These are phyloP conservation scores for Nigrospora sphaerica DNA, from an alignment of 2,329 filamentous ascomycete genomes.

Conservation along the genomic window DNA sequence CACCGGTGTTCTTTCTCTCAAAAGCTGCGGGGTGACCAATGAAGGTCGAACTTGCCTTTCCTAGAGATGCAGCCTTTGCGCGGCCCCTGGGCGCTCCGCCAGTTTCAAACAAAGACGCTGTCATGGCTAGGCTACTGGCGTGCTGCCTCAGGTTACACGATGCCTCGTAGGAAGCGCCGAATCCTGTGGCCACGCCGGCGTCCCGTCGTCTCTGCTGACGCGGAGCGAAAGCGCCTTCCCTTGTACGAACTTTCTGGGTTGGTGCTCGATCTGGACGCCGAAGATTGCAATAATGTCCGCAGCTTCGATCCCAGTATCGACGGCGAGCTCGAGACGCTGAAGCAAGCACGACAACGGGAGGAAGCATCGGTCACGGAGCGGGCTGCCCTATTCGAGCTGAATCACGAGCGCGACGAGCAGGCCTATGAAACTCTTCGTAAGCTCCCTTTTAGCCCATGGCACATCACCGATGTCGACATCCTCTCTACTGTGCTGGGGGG, in stretches of 20 bases:
- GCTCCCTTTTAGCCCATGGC: slow-evolving; percentile 23
- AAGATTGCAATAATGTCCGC: slow-evolving; percentile 35
- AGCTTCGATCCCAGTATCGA: slow-evolving; percentile 29
- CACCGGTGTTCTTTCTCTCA: no score
- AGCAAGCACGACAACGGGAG: background rate
- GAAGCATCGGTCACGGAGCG: slow-evolving; percentile 11
- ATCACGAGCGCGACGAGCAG: slow-evolving; percentile 8
- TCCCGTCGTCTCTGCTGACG: no score
- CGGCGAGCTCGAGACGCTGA: slow-evolving; percentile 6
- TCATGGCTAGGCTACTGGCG: background rate
- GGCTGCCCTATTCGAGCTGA: slow-evolving; percentile 21
- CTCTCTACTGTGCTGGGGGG: slow-evolving; percentile 28
- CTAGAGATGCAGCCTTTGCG: slow-evolving; percentile 13
- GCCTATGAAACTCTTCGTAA: slow-evolving; percentile 5
- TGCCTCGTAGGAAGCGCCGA: slow-evolving; percentile 5
- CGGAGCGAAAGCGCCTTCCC: background rate
- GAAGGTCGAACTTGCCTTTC: no score
- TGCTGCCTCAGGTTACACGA: slow-evolving; percentile 1
- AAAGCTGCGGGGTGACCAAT: no score
- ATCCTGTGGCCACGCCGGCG: no score
- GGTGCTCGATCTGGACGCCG: slow-evolving; percentile 46
- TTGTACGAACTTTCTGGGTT: slow-evolving; percentile 30
- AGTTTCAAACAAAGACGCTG: slow-evolving; percentile 4
- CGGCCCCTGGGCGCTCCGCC: slow-evolving; percentile 3
- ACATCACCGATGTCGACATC: slow-evolving; percentile 34